Evolutionary conservation across 345 rosid species (phyloP).

Genomic region (Noccaea caerulescens): DNA sequence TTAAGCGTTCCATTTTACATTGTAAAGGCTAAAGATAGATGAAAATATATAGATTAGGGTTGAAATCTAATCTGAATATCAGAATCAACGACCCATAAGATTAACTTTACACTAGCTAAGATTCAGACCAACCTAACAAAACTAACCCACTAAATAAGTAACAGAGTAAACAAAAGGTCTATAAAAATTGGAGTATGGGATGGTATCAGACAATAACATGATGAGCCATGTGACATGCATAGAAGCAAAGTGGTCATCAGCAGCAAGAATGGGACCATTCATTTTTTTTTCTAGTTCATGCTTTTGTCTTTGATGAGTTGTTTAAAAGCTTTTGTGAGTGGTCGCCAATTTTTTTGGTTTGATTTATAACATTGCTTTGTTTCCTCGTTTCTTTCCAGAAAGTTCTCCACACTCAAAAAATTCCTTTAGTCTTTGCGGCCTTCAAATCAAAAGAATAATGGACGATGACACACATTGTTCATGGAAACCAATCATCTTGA

Average conservation of each 20-base stretch:
- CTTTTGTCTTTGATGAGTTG: slow-evolving; percentile 4
- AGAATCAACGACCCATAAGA: slow-evolving; percentile 11
- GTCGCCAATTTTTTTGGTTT: neutral
- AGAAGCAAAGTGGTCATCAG: slow-evolving; percentile 28
- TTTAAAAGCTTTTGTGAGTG: slow-evolving; percentile 22
- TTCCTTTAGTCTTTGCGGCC: slow-evolving; percentile 2
- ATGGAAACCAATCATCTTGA: slow-evolving; percentile 12
- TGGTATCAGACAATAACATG: slow-evolving; percentile 37
- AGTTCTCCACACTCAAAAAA: slow-evolving; percentile 7
- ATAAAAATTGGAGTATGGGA: slow-evolving; percentile 20
- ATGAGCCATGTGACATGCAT: slow-evolving; percentile 41
- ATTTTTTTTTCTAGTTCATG: neutral
- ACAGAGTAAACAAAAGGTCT: neutral
- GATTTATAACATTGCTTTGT: slow-evolving; percentile 10
- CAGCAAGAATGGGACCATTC: slow-evolving; percentile 37
- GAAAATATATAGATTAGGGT: neutral
- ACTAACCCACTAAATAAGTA: slow-evolving; percentile 13
- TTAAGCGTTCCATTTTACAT: neutral
- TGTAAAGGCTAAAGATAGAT: neutral
- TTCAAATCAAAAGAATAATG: slow-evolving; percentile 31
- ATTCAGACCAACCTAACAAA: slow-evolving; percentile 25
- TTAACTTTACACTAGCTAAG: slow-evolving; percentile 13
- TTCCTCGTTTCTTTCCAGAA: slow-evolving; percentile 8
- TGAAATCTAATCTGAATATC: slow-evolving; percentile 7
- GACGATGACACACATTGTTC: slow-evolving; percentile 35